Evolutionary conservation across 2,329 filamentous ascomycete species (phyloP), one percentile per base, ranked within the genome.

Genomic region (Exophiala spinifera): DNA sequence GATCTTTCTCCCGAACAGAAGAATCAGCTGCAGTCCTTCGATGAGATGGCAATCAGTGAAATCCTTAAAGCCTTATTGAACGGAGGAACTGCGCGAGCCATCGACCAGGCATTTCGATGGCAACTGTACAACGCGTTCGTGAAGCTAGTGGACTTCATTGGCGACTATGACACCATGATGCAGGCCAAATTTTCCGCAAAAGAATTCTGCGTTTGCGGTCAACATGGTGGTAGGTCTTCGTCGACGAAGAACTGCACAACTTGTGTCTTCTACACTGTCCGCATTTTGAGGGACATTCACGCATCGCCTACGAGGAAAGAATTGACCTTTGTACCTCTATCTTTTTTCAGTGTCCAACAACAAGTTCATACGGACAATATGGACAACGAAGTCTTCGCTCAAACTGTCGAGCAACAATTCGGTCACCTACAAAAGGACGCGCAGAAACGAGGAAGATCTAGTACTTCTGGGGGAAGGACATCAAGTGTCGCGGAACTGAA

Each of bases 311-410:
- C 72, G 2, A 77, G 78, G 19, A 71, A 78, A 1, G 76, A 76
- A 23, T 79, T 81, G 63, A 75, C 78, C 51, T 86, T 86, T 60
- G 75, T 80, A 1, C 84, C 86, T 0, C 71, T 88, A 25, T 79
- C 72, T 42, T 83, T 88, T 60, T 88, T 88, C 72, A 83, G 81
- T 60, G 74, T 80, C 6, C 83, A 85, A 54, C 86, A 89, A 67
- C 79, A 85, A 57, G 77, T 82, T 0, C 79, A 84, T 61, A 73
- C 77, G 23, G 76, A 76, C 55, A 74, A 78, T 28, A 70, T 75
- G 0, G 79, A 83, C 59, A 77, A 83, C 42, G 75, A 81, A 3
- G 77, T 76, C 2, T 88, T 89, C 62, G 76, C 79, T 1, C 78
- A 81, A 53, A 77, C 77, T 28, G 76, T 86, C 2, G 80, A 84